Evolutionary conservation across 2,329 filamentous ascomycete species (phyloP), one percentile per base, ranked within the genome.

Genomic region (Diaporthe humulicola): DNA sequence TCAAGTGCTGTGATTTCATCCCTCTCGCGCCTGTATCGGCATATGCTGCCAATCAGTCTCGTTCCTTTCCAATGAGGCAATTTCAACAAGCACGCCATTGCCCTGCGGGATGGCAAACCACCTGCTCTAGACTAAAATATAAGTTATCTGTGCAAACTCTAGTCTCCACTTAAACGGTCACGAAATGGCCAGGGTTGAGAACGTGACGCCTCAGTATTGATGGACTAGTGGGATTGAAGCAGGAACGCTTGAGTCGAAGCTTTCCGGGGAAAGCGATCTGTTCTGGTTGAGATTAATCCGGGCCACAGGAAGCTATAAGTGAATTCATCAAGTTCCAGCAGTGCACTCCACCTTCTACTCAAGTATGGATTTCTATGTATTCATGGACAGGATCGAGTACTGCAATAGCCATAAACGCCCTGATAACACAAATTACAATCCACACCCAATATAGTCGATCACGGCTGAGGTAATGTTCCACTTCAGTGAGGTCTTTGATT

Each of bases 11-110:
- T 17, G 17, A 15, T 33, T 42, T 50, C 33, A n/a, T n/a, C 28
- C 17, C 22, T 28, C 22, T 42, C 12, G 45, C 61, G 19, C 61
- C 30, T 67, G 22, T 19, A 38, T 67, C 33, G 50, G 45, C 8
- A 54, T 22, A 19, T 36, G 9, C 50, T 54, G 25, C 22, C n/a
- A 64, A 72, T 54, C 17, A n/a, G 70, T 17, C 57, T 42, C 12
- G 22, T 42, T 45, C n/a, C 30, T 52, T n/a, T 40, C 36, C 48
- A 45, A 42, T 33, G 33, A 72, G 17, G n/a, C 10, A 40, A 61
- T 48, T 42, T 61, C 48, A 71, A 22, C 22, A 61, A 71, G 70
- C 70, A 72, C 70, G 70, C 70, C 70, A 72, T 72, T 72, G 33
- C 30, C n/a, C 30, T 15, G 54, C 42, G n/a, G 57, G 40, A 58